Percentiles rank a stretch among this genome's conserved stretches.
These are phyloP conservation scores for Annulohypoxylon moriforme DNA, from an alignment of 495 filamentous ascomycete genomes.

Conservation along the genomic window DNA sequence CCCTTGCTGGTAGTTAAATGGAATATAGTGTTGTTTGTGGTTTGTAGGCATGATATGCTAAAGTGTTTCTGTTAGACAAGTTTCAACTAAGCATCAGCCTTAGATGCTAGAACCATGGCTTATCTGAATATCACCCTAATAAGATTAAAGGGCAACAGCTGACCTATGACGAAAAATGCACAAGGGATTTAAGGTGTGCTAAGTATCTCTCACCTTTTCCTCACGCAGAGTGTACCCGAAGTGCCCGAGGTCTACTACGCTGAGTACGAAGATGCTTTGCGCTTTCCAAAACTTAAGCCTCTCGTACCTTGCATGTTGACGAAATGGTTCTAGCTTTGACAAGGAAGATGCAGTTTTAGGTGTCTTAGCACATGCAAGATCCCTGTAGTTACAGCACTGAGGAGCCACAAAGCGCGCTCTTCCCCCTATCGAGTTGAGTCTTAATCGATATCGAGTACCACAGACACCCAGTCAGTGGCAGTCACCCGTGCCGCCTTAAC, in stretches of 20 bases:
- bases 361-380: slow-evolving; percentile 34
- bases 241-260: not conserved
- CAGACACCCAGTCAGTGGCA: not conserved
- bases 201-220: not conserved
- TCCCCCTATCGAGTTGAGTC: slow-evolving; percentile 19
- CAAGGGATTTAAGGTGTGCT: no score
- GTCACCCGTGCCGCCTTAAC: slow-evolving; percentile 31
- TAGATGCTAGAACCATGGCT: slow-evolving; percentile 1
- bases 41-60: slow-evolving; percentile 1
- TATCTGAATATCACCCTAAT: not conserved
- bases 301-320: slow-evolving; percentile 40
- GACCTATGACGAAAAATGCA: not conserved
- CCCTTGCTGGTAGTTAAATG: not conserved
- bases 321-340: slow-evolving; percentile 37
- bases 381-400: slow-evolving; percentile 38
- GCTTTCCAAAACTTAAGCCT: slow-evolving; percentile 3
- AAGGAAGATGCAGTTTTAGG: slow-evolving; percentile 32
- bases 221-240: not conserved
- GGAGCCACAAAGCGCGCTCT: slow-evolving; percentile 6
- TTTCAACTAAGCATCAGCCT: not conserved
- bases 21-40: not conserved
- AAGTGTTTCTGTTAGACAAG: slow-evolving; percentile 2
- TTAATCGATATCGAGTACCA: slow-evolving; percentile 9
- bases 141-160: not conserved
- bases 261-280: slow-evolving; percentile 2